Base-by-base conservation (phyloP, 495 filamentous ascomycete genomes). In the Emericellopsis terricola region DNA sequence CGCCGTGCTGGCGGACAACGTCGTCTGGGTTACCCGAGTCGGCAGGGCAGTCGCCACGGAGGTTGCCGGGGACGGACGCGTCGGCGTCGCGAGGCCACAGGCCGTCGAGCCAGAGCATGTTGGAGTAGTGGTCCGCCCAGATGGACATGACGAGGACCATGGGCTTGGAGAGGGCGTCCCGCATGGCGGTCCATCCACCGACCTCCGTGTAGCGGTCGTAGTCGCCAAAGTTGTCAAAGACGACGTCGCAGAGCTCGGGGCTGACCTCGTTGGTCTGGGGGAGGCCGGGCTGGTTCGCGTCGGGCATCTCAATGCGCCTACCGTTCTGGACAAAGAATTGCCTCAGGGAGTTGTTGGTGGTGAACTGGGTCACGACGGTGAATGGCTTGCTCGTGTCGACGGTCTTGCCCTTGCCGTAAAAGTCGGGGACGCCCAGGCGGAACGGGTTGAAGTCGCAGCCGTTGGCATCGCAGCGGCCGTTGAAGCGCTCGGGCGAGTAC, bases 21-120 rank as follows among this genome's bases (percentile, higher is more conserved):
- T 68, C 65, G 14, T 46, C 40, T 16, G 78, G 76, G 15, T 58
- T 59, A 37, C 78, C 78, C 19, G 69, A 73, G 51, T 55, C 56
- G 34, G 57, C 64, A 28, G 65, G 33, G 55, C 81, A 89, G 38
- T 67, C 64, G 33, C 81, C 81, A 51, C 81, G 78, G 43, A 64
- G 64, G 34, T 69, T 65, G 52, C 81, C 81, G 21, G 76, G 76
- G 8, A 55, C 28, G 56, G 60, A 52, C 8, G 62, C 38, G 31
- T 59, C 53, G n/a, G 43, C 53, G 45, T 64, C 62, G 27, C 62
- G 54, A 3, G 81, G 81, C 62, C 74, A 83, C 54, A 58, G 67
- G 49, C 72, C 73, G 62, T 86, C 81, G 46, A 89, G 73, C 81
- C 81, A 87, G 43, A 78, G 65, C 81, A 86, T 87, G 60, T 81